These are phyloP conservation scores for Coniochaeta sp. DNA, from an alignment of 2,329 filamentous ascomycete genomes.

Conservation along the genomic window DNA sequence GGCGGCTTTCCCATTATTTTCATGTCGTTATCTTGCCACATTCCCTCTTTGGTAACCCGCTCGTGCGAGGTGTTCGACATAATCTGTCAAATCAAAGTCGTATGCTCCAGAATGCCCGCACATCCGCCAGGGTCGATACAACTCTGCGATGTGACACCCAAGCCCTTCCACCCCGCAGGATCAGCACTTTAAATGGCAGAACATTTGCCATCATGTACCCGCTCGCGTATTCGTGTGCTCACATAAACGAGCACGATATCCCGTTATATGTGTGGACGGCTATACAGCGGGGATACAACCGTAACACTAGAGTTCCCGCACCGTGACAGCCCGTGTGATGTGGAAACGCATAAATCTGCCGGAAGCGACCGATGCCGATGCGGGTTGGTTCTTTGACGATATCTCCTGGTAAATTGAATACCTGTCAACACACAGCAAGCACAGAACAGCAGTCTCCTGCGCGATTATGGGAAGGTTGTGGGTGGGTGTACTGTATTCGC, in stretches of 20 bases:
- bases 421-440: too few species aligned
- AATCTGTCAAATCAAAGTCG: neutral
- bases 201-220: neutral
- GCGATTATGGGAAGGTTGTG: too few species aligned
- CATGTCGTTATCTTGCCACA: neutral
- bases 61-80: neutral
- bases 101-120: neutral
- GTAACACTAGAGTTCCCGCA: neutral
- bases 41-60: neutral
- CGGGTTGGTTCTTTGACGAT: neutral
- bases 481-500: too few species aligned
- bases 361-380: neutral
- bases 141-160: neutral
- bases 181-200: neutral
- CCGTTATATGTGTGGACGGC: neutral
- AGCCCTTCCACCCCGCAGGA: neutral
- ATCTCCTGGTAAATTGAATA: too few species aligned
- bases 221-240: neutral
- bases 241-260: neutral
- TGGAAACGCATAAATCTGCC: neutral
- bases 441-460: too few species aligned
- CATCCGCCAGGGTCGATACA: neutral
- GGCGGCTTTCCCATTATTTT: neutral
- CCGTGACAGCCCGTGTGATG: neutral
- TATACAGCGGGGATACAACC: neutral